Conservation (phyloP, 148 eudicot genomes). For the Rhododendron henanense region DNA sequence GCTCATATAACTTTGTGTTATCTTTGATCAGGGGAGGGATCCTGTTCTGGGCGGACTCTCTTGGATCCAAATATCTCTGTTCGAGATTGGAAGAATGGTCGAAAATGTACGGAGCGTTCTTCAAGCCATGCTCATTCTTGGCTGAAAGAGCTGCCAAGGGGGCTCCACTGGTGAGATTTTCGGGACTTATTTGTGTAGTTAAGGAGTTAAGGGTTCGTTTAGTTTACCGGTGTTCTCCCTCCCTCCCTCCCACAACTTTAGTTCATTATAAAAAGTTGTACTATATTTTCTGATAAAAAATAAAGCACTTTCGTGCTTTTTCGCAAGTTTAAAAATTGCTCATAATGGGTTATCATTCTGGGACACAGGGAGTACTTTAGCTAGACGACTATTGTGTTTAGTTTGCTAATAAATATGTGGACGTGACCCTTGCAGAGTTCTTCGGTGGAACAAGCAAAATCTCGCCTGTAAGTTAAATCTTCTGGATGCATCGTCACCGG, state of each 20-base stretch:
- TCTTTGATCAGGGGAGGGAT: slow-evolving; percentile 69
- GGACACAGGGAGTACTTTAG: neutral
- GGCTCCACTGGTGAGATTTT: slow-evolving; percentile 62
- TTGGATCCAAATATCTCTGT: slow-evolving; percentile 80
- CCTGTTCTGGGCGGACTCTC: slow-evolving; percentile 83
- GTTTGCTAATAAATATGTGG: neutral
- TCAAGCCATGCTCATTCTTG: slow-evolving; percentile 84
- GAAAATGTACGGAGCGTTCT: slow-evolving; percentile 65
- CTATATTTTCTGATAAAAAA: neutral
- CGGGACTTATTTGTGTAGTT: neutral
- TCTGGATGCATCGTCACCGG: neutral
- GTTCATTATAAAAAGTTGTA: neutral
- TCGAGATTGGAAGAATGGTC: slow-evolving; percentile 86
- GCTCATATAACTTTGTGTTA: neutral
- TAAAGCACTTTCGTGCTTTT: neutral
- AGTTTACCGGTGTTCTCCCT: neutral
- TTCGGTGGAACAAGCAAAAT: slow-evolving; percentile 34
- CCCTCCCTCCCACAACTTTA: neutral
- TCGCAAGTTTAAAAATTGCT: neutral
- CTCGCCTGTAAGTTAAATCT: slow-evolving; percentile 40
- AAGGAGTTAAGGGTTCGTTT: neutral
- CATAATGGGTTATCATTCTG: neutral
- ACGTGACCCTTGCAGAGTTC: slow-evolving; percentile 35
- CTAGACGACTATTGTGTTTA: neutral
- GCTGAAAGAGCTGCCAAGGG: slow-evolving; percentile 82